Evolutionary conservation across 2,329 filamentous ascomycete species (phyloP).

Genomic region (Calycina marina): DNA sequence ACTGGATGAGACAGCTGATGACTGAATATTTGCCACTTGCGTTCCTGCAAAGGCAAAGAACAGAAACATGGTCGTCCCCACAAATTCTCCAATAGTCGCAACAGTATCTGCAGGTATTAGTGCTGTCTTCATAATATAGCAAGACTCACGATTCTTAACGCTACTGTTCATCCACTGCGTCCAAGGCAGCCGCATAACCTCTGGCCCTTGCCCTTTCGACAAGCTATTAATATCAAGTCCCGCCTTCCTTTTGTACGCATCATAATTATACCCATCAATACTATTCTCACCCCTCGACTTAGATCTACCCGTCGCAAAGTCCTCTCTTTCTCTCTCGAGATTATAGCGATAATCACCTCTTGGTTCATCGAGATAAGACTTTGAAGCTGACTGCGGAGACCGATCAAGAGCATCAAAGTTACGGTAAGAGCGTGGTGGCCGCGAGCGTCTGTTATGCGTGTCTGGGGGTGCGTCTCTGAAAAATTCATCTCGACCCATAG

Average conservation of each 20-base stretch:
- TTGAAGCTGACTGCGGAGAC: constrained; percentile 10
- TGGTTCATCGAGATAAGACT: constrained; percentile 13
- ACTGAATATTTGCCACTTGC: constrained; percentile 19
- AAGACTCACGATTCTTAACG: constrained; percentile 26
- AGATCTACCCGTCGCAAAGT: constrained; percentile 1
- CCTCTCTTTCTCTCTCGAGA: constrained; percentile 6
- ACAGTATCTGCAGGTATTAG: constrained; percentile 12
- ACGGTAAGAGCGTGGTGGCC: not conserved
- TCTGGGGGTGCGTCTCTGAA: not conserved
- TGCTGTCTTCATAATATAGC: not conserved
- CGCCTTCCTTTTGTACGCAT: constrained; percentile 4
- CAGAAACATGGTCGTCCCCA: constrained; percentile 24
- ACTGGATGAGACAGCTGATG: constrained; percentile 11
- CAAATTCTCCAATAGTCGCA: constrained; percentile 17
- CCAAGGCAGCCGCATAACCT: constrained; percentile 30
- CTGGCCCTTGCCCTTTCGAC: constrained; percentile 25
- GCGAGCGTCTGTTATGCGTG: not conserved
- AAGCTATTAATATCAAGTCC: constrained; percentile 26
- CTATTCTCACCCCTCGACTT: constrained; percentile 9
- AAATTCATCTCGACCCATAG: not conserved
- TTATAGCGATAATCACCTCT: constrained; percentile 6
- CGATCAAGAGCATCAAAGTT: constrained; percentile 4
- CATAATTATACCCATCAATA: constrained; percentile 15
- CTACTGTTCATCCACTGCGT: constrained; percentile 32
- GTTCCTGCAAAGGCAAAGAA: constrained; percentile 23